Conservation (phyloP, 345 rosid genomes). For the Eutrema japonicum region DNA sequence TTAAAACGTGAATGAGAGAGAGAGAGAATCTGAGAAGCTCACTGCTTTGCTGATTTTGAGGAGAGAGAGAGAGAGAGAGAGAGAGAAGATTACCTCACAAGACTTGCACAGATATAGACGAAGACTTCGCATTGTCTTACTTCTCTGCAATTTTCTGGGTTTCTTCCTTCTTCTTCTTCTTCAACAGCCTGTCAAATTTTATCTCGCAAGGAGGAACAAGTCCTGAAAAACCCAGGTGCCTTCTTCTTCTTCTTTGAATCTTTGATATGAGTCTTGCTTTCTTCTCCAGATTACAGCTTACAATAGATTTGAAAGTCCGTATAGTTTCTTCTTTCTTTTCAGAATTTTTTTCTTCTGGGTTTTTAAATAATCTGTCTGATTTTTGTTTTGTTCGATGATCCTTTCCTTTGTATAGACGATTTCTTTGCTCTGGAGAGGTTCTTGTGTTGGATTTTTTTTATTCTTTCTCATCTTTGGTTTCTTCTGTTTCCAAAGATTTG, state of each 20-base stretch:
- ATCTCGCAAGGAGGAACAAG: constrained; percentile 10
- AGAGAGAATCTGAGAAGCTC: constrained; percentile 41
- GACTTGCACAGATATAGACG: constrained; percentile 40
- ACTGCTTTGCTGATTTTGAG: constrained; percentile 49
- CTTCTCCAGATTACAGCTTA: constrained; percentile 23
- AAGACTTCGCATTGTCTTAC: constrained; percentile 21
- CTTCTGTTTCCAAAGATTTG: constrained; percentile 19
- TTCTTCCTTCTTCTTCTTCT: constrained; percentile 25
- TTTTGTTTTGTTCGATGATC: constrained; percentile 23
- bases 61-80: constrained; percentile 43
- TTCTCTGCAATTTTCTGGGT: constrained; percentile 26
- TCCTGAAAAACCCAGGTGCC: constrained; percentile 36
- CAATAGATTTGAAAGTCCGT: not conserved
- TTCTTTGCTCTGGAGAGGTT: not conserved
- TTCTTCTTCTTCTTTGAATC: constrained; percentile 18
- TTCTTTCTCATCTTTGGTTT: constrained; percentile 10
- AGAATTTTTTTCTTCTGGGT: constrained; percentile 1
- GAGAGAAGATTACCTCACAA: constrained; percentile 48
- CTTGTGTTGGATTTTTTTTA: not conserved
- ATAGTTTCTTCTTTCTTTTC: not conserved
- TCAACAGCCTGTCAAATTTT: not conserved
- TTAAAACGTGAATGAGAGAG: constrained; percentile 45
- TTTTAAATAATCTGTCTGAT: constrained; percentile 16
- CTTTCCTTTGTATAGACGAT: constrained; percentile 10
- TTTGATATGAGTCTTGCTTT: not conserved